Evolutionary conservation across 176 grass and related monocot species (phyloP).

Genomic region (Musa schizocarpa): DNA sequence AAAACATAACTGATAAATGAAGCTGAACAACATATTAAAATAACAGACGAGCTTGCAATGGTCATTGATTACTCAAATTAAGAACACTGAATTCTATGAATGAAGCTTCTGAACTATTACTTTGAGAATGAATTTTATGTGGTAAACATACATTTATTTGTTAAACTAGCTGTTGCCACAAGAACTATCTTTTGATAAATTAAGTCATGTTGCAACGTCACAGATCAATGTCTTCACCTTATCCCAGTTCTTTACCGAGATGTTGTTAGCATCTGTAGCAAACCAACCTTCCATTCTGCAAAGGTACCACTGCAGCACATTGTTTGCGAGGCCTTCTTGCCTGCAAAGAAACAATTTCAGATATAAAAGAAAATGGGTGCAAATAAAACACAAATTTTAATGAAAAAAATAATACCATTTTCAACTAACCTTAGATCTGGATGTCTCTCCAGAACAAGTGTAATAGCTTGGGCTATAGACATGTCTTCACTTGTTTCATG

Average conservation of each 20-base stretch:
- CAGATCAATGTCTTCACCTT: slow-evolving; percentile 27
- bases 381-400: neutral
- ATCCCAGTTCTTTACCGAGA: slow-evolving; percentile 84
- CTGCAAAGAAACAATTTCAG: slow-evolving; percentile 28
- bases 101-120: neutral
- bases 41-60: neutral
- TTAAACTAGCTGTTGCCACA: neutral
- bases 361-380: neutral
- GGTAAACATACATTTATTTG: neutral
- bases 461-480: slow-evolving; percentile 83
- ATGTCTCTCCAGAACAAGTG: slow-evolving; percentile 63
- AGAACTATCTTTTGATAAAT: neutral
- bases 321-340: slow-evolving; percentile 83
- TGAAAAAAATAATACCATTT: slow-evolving; percentile 2
- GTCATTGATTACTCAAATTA: neutral
- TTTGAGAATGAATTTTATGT: neutral
- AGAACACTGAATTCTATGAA: neutral
- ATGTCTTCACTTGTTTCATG: slow-evolving; percentile 57
- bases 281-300: slow-evolving; percentile 99
- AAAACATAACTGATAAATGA: slow-evolving; percentile 8
- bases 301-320: slow-evolving; percentile 94
- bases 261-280: slow-evolving; percentile 83
- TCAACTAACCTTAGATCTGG: slow-evolving; percentile 59
- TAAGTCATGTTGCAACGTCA: neutral
- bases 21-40: neutral